Base-by-base conservation (phyloP, 2,329 filamentous ascomycete species). In the Cordyceps sp. region DNA sequence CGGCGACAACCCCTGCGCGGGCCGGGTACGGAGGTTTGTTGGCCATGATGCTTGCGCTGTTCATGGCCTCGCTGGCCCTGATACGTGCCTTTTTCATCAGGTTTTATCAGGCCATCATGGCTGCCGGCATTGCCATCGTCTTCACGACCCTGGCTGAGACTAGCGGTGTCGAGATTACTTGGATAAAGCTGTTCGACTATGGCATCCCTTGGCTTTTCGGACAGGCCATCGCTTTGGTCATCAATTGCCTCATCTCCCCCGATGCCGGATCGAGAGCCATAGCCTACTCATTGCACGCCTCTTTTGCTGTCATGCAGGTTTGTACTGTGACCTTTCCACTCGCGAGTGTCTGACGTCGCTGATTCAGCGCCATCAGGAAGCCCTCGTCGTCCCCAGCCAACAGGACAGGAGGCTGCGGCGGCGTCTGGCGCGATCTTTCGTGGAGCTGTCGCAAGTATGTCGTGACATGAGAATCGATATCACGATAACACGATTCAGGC, bases 401-500 rank as follows among this genome's bases (percentile, higher is more conserved):
- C 45, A 44, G 31, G 45, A 52, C 29, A 44, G 39, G 3, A 42
- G 43, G 29, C 53, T 37, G 4, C 57, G 62, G 21, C 54, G 62
- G 27, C 52, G 57, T 24, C 48, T 74, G 14, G 58, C 61, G 5
- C 59, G 57, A 37, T 57, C 61, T 1, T 71, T 71, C 36, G 65
- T 73, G 36, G 59, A 66, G 35, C 53, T 73, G 33, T 71, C 69
- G 12, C 56, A 67, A 37, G 62, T 62, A 3, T 62, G 68, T 36
- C 58, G 69, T 45, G 69, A 74, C 40, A 57, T 73, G 36, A 57
- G 58, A 10, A 58, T 70, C 32, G 69, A 73, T 33, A 56, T 71
- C n/a, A 66, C 67, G 2, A 48, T 72, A 4, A 69, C 66, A 2
- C 55, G 61, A 1, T 66, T 72, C 35, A 49, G 48, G 10, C 66